These are phyloP conservation scores for Trichophyton simii DNA, from an alignment of 2,329 filamentous ascomycete genomes.

Conservation along the genomic window DNA sequence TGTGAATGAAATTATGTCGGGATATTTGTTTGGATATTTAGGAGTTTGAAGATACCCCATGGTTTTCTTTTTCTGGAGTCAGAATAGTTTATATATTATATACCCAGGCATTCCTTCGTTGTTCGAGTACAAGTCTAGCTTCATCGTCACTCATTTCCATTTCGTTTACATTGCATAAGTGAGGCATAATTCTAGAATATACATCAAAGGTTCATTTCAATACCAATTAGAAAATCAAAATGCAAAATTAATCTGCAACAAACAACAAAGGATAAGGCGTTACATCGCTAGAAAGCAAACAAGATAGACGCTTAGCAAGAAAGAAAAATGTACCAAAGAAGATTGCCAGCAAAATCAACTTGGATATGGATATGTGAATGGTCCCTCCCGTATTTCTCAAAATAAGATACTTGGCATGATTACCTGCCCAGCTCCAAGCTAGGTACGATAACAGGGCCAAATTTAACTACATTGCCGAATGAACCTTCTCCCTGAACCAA, in stretches of 20 bases:
- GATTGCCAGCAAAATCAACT: not conserved
- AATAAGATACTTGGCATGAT: not conserved
- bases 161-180: not conserved
- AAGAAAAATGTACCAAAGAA: not conserved
- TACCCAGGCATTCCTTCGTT: not conserved
- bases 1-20: not conserved
- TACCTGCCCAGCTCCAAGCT: conserved; percentile 63
- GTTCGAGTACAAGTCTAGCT: not conserved
- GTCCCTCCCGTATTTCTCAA: too few relatives aligned
- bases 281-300: not conserved
- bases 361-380: too few relatives aligned
- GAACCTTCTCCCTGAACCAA: conserved; percentile 86
- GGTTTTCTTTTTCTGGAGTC: too few relatives aligned
- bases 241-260: not conserved
- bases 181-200: not conserved
- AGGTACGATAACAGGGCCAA: conserved; percentile 89
- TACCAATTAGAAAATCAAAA: not conserved
- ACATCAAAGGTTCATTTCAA: not conserved
- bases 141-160: not conserved
- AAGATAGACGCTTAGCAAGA: not conserved
- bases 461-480: conserved; percentile 77
- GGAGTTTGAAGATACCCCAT: not conserved
- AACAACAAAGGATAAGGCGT: not conserved
- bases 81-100: not conserved
- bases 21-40: not conserved